These are phyloP conservation scores for Pestalotiopsis fici DNA, from an alignment of 2,329 filamentous ascomycete genomes.

Conservation along the genomic window DNA sequence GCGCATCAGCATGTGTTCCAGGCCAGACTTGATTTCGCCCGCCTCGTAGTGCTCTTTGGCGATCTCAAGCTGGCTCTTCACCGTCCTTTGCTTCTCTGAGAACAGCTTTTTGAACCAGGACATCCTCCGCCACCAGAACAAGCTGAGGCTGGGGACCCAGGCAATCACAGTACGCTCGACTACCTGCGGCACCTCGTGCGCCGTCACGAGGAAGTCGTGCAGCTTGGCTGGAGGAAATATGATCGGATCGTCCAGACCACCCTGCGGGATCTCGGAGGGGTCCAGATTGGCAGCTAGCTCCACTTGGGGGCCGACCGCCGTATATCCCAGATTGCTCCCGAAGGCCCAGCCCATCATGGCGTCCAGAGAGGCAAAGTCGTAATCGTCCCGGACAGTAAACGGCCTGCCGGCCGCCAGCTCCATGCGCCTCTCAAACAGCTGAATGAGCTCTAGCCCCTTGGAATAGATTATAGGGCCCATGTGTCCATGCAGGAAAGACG, in stretches of 20 bases:
- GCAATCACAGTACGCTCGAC: too few species aligned
- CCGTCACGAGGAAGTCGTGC: background rate
- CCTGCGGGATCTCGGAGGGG: background rate
- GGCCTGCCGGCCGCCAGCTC: background rate
- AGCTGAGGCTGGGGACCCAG: too few species aligned
- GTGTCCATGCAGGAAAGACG: conserved; percentile 31
- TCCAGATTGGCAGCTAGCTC: background rate
- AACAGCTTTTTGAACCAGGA: too few species aligned
- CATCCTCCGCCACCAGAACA: too few species aligned
- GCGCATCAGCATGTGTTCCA: background rate
- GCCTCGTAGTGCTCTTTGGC: too few species aligned
- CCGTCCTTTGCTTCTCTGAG: too few species aligned
- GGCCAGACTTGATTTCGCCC: background rate
- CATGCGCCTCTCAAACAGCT: conserved; percentile 27
- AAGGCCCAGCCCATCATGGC: background rate
- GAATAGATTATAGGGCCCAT: conserved; percentile 30
- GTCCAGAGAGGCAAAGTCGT: background rate
- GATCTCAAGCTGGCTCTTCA: too few species aligned
- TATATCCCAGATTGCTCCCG: background rate
- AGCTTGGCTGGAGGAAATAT: background rate
- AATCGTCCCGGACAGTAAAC: background rate
- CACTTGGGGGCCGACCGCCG: background rate
- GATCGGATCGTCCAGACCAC: background rate
- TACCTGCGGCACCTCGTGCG: too few species aligned
- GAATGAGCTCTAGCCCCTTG: conserved; percentile 22